Conservation (phyloP, 371 early-diverging fungal species). For the Phascolomyces articulosus region DNA sequence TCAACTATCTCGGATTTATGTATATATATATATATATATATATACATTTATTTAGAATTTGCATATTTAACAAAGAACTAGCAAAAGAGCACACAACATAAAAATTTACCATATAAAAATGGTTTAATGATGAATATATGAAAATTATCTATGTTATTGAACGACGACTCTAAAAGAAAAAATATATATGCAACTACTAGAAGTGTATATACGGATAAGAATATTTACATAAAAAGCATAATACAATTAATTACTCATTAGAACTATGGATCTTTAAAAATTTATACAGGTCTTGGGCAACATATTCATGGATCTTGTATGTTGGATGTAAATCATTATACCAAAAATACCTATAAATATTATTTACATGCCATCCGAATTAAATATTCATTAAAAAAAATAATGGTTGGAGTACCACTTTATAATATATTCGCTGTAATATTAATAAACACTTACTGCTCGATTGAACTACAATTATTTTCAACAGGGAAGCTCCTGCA, state of each 20-base stretch:
- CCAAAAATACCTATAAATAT: conserved; percentile 42
- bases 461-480: conserved; percentile 18
- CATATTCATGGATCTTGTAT: conserved; percentile 28
- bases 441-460: conserved; percentile 17
- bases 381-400: not conserved
- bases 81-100: no score
- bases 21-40: no score
- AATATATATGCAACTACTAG: no score
- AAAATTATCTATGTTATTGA: no score
- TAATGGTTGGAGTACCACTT: no score
- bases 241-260: not conserved
- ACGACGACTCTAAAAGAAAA: no score
- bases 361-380: not conserved
- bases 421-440: no score
- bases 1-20: no score
- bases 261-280: not conserved
- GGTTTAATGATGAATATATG: no score
- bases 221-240: not conserved
- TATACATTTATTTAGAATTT: no score
- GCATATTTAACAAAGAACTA: no score
- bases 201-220: not conserved
- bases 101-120: no score
- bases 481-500: conserved; percentile 25
- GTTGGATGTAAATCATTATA: conserved; percentile 45
- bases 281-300: conserved; percentile 26